Evolutionary conservation across 306 rosid species (phyloP), one percentile per base, ranked within the genome.

Genomic region (Ziziphus jujuba): DNA sequence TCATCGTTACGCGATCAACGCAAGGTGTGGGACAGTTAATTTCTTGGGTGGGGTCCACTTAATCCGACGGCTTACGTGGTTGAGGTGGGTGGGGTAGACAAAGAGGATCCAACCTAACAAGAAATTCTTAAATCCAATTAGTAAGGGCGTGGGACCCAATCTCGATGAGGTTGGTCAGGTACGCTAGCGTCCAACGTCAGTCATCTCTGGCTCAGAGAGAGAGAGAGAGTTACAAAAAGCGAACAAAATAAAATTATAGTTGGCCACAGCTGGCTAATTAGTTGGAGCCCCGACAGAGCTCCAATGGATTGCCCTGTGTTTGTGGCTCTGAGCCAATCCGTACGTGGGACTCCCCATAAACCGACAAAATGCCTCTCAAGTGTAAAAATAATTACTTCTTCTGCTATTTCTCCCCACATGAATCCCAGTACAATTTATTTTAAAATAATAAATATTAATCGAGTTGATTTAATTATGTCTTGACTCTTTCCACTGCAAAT

Each of bases 201-300:
- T 25, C 33, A 40, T 56, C 64, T n/a, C 63, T 67, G 72, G 72
- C 63, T n/a, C 24, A 34, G 20, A 25, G 31, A 4, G 17, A 15
- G 48, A 43, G 36, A 14, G 47, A 15, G 19, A 15, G 1, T 28
- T 28, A 28, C 33, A 28, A 28, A n/a, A 28, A 28, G 33, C 33
- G 3, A 28, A 28, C 3, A 28, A 28, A 28, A 28, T 28, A 4
- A 28, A 28, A 28, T 28, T 28, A 5, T 34, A 3, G 36, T 21
- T 38, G 53, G 59, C 2, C 40, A 54, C 70, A 75, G 79, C 79
- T 75, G 69, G 65, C 21, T 0, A 7, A 40, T 11, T 60, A 10
- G 75, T 50, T 60, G 72, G 70, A 45, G 61, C 55, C 52, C 74
- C 52, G 59, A 60, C 74, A 59, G 3, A 15, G 54, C 36, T 43